These are phyloP conservation scores for Didymella arachidicola DNA, from an alignment of 2,329 filamentous ascomycete genomes.

Conservation along the genomic window DNA sequence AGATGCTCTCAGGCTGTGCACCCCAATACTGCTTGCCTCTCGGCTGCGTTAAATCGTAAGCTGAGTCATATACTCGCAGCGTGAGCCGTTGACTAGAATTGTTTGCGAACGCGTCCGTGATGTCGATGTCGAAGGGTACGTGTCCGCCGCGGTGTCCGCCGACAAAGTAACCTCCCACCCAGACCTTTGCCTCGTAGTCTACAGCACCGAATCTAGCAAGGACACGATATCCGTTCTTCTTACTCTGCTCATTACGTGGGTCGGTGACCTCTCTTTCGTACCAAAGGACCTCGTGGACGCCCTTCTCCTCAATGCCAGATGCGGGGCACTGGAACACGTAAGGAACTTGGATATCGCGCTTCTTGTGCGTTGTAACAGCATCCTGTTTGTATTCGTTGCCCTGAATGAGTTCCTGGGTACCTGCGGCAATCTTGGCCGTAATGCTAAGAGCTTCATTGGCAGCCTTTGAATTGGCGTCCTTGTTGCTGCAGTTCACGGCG, in stretches of 20 bases:
- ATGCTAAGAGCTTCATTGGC: slow-evolving; percentile 48
- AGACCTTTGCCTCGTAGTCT: slow-evolving; percentile 67
- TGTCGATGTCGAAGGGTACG: slow-evolving; percentile 64
- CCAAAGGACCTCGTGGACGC: slow-evolving; percentile 72
- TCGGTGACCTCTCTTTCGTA: slow-evolving; percentile 65
- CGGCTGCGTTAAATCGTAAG: slow-evolving; percentile 69
- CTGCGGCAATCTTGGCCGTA: slow-evolving; percentile 59
- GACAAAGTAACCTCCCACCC: slow-evolving; percentile 62
- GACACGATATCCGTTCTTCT: slow-evolving; percentile 51
- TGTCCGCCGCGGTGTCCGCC: slow-evolving; percentile 67
- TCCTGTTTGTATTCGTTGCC: slow-evolving; percentile 54
- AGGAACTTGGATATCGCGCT: slow-evolving; percentile 66
- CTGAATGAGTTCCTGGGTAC: slow-evolving; percentile 58
- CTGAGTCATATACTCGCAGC: slow-evolving; percentile 68
- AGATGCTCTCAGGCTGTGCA: slow-evolving; percentile 67
- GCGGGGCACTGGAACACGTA: slow-evolving; percentile 71
- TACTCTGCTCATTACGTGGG: slow-evolving; percentile 56
- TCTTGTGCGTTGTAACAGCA: slow-evolving; percentile 49
- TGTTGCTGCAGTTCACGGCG: slow-evolving; percentile 28
- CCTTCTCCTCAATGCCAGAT: slow-evolving; percentile 67
- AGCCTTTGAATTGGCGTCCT: slow-evolving; percentile 21
- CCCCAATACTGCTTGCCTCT: slow-evolving; percentile 74
- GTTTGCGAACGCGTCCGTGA: slow-evolving; percentile 57
- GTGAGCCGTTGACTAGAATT: slow-evolving; percentile 53
- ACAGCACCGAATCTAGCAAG: slow-evolving; percentile 67